These are phyloP conservation scores for Cyclospora cayetanensis DNA, from an alignment of 169 alveolate species.

Conservation along the genomic window DNA sequence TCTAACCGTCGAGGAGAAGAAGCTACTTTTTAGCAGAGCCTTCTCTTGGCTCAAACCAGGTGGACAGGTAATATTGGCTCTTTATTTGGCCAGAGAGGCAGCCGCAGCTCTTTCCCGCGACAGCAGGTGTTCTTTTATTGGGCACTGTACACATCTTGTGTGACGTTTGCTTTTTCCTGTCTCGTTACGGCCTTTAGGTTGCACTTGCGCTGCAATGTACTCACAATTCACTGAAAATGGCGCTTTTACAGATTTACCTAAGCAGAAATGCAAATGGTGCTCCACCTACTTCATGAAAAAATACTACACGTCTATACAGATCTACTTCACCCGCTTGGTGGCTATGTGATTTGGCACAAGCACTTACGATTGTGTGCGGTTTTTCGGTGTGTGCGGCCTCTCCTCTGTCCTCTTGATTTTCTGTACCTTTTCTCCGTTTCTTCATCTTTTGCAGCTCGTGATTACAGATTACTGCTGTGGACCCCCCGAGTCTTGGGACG, in stretches of 20 bases:
- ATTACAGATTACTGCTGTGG: slow-evolving; percentile 36
- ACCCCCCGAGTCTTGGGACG: slow-evolving; percentile 15
- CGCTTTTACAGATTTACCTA: no score
- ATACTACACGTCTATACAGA: background rate
- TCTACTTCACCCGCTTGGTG: background rate
- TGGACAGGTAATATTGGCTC: background rate
- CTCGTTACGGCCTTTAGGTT: no score
- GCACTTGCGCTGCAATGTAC: background rate
- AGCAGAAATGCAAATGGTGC: no score
- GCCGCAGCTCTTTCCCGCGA: no score
- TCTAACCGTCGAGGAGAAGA: background rate
- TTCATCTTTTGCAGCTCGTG: slow-evolving; percentile 2
- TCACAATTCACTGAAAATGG: no score
- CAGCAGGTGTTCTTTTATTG: no score
- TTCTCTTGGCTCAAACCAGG: slow-evolving; percentile 31
- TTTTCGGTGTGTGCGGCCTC: background rate
- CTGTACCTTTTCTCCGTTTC: background rate
- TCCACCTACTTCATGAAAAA: no score
- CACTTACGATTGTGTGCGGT: background rate
- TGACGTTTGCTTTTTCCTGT: no score
- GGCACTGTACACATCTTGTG: no score
- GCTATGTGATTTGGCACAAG: background rate
- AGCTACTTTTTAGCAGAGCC: background rate
- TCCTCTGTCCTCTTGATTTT: background rate
- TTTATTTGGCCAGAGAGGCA: no score